Evolutionary conservation across 352 stramenopile species (phyloP).

Genomic region (Blastocystis sp.): DNA sequence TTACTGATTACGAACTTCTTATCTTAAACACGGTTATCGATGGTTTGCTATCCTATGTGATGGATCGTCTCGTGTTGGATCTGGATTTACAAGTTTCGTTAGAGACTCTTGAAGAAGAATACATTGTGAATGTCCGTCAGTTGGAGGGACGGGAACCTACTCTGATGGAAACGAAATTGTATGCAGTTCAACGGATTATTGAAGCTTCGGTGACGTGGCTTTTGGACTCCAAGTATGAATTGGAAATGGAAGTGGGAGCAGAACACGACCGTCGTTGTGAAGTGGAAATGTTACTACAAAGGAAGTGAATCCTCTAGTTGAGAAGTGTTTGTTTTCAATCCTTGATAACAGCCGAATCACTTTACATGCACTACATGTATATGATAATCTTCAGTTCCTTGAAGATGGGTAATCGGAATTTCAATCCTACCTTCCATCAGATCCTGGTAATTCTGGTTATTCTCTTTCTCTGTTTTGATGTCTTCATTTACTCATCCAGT

Average conservation of each 20-base stretch:
- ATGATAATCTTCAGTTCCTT: too few species aligned
- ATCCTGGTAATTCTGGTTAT: too few species aligned
- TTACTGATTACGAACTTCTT: slow-evolving; percentile 17
- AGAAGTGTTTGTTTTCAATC: background rate
- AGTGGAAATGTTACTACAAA: background rate
- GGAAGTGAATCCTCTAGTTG: background rate
- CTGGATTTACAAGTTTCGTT: background rate
- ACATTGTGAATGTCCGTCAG: background rate
- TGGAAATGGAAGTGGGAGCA: slow-evolving; percentile 7
- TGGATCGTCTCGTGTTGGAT: slow-evolving; percentile 5
- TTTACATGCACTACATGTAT: too few species aligned
- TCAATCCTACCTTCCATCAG: too few species aligned
- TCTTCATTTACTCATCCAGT: too few species aligned
- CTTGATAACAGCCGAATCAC: too few species aligned
- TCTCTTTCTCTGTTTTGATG: too few species aligned
- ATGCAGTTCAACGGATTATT: background rate
- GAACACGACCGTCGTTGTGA: background rate
- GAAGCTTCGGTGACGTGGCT: background rate
- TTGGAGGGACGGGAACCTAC: background rate
- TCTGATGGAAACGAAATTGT: slow-evolving; percentile 32
- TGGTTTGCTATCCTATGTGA: background rate
- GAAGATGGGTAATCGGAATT: too few species aligned
- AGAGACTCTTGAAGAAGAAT: slow-evolving; percentile 20
- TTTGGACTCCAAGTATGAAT: slow-evolving; percentile 1
- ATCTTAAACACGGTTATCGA: background rate